phyloP scores from a whole-genome alignment of 2,329 filamentous ascomycete species.

The Pezicula carpinea region DNA sequence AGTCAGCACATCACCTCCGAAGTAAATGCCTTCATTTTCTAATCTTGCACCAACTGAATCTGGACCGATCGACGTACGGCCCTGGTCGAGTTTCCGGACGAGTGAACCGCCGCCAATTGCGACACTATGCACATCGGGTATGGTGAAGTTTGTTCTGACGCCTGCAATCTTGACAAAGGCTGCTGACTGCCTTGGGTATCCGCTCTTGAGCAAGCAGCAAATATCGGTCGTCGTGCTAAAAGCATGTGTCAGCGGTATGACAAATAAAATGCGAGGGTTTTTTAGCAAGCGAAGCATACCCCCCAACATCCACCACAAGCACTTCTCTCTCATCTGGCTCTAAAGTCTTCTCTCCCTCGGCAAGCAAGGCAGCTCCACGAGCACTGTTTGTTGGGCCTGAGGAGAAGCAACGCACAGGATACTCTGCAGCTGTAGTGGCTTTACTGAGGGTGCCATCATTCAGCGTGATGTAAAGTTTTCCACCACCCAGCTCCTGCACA shows the following conservation, averaged over 20 bases:
- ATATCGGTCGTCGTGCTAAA: conserved; percentile 54
- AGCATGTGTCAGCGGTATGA: conserved; percentile 5
- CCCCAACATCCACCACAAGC: conserved; percentile 52
- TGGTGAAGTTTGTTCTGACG: conserved; percentile 53
- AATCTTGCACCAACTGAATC: conserved; percentile 51
- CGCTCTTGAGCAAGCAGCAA: conserved; percentile 50
- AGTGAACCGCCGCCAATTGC: conserved; percentile 52
- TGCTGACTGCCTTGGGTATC: conserved; percentile 55
- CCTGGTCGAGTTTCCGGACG: conserved; percentile 29
- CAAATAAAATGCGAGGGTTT: no score
- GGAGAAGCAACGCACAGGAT: conserved; percentile 59
- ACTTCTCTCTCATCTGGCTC: conserved; percentile 19
- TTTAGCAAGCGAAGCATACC: conserved; percentile 13
- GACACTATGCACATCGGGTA: conserved; percentile 52
- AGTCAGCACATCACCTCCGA: conserved; percentile 49
- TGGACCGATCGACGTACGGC: conserved; percentile 52
- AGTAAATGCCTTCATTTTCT: conserved; percentile 41
- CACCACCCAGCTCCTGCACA: conserved; percentile 45
- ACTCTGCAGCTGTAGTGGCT: conserved; percentile 45
- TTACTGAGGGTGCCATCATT: conserved; percentile 60
- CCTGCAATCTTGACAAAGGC: conserved; percentile 54
- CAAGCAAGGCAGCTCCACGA: conserved; percentile 56
- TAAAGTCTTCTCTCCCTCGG: conserved; percentile 12
- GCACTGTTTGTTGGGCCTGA: conserved; percentile 61
- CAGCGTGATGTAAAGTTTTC: conserved; percentile 48